Base-by-base conservation (phyloP, 192 early-diverging fungal species). In the Coemansia sp. region DNA sequence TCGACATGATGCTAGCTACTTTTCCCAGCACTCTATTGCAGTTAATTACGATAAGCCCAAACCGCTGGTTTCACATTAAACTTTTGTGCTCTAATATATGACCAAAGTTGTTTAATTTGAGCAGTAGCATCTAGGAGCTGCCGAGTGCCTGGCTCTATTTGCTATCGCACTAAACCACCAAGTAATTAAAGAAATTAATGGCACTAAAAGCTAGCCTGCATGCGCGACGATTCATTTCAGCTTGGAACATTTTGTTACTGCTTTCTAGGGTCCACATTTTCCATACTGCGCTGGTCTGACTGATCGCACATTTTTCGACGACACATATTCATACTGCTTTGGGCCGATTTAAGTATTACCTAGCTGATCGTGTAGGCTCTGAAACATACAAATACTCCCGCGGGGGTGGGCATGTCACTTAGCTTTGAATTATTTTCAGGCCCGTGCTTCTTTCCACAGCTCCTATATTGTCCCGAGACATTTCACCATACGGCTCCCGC, bases 281-380 rank as follows among this genome's bases (percentile, higher is more conserved):
- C 43, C 43, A 45, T 45, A 45, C 43, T 45, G 43, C 43, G 43
- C 43, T 45, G 43, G 43, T 45, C 43, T 45, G 43, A 45, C 43
- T 45, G 43, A 45, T 45, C 43, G 47, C 23, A 63, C 31, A 63
- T 47, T 63, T 45, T 45, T 45, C 8, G 43, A 45, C 18, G 43
- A 45, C 20, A 45, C 65, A 62, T 73, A 64, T 38, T 62, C 65
- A 31, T 73, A 68, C 61, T 68, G 71, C 43, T 33, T 34, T 11
- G 37, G 61, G 33, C n/a, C 23, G 57, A 37, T 61, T 65, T 73
- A 33, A 23, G 37, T 68, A 25, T 43, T 69, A 50, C 57, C 62
- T 69, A 61, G 50, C 52, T 61, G 67, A 62, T 42, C 48, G 18
- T 21, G 2, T 56, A 43, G 56, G 57, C 47, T 66, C 56, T 58